Evolutionary conservation across 2,329 filamentous ascomycete species (phyloP).

Genomic region (Neoascochyta sp.): DNA sequence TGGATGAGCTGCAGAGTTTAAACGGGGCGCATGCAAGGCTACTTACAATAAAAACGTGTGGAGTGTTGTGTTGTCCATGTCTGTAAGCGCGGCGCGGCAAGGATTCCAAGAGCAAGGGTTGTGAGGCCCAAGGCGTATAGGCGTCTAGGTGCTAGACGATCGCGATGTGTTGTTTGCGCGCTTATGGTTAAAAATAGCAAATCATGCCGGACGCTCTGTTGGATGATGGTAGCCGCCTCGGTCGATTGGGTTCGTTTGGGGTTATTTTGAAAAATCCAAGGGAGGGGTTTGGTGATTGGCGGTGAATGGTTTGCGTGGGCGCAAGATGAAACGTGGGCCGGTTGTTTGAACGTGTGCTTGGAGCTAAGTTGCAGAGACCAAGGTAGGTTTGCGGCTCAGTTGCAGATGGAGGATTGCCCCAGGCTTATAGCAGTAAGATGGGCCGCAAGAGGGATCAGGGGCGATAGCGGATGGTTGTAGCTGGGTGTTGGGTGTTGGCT

Average conservation of each 20-base stretch:
- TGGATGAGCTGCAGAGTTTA: constrained; percentile 19
- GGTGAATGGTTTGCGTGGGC: constrained; percentile 15
- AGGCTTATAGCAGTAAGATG: too few relatives aligned
- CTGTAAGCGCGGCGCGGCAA: constrained; percentile 23
- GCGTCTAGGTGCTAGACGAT: constrained; percentile 21
- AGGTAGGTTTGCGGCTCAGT: constrained; percentile 17
- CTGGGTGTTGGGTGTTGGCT: constrained; percentile 7
- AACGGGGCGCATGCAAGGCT: constrained; percentile 14
- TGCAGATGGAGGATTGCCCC: constrained; percentile 15
- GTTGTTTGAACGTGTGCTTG: constrained; percentile 19
- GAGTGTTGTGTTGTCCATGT: constrained; percentile 54
- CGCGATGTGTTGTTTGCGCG: constrained; percentile 14
- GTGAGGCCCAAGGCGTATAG: constrained; percentile 23
- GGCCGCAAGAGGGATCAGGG: too few relatives aligned
- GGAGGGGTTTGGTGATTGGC: constrained; percentile 19
- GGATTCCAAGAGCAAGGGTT: constrained; percentile 27
- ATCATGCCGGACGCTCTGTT: constrained; percentile 21
- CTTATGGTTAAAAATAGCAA: constrained; percentile 29
- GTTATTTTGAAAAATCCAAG: constrained; percentile 12
- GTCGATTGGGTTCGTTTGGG: constrained; percentile 20
- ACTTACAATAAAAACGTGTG: constrained; percentile 57
- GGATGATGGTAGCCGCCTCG: constrained; percentile 21
- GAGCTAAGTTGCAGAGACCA: constrained; percentile 28
- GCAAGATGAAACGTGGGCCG: constrained; percentile 29
- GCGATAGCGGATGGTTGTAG: too few relatives aligned